Base-by-base conservation (phyloP, 805 yeast genomes). In the Henningerozyma blattae region DNA sequence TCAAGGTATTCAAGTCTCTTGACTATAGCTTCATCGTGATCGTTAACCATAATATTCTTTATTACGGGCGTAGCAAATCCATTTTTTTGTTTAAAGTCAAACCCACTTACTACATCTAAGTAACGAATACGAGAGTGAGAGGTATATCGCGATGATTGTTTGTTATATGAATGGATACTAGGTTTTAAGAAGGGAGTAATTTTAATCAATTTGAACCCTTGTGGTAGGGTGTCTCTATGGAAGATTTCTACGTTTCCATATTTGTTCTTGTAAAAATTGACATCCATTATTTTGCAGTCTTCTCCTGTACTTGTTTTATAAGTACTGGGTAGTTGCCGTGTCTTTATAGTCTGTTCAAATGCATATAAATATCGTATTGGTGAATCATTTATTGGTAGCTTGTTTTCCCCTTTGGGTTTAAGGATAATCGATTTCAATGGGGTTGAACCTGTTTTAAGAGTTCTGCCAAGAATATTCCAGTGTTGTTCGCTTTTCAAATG, bases 391-490 rank as follows among this genome's bases (percentile, higher is more conserved):
- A 34, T 12, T 10, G 29, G 29, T 4, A 20, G 27, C 10, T 30
- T 34, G 19, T 38, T 30, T 27, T 36, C 25, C 17, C 27, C 33
- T 13, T 32, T 42, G 36, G 40, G 10, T 7, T 10, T 20, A 10
- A 20, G 22, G 22, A 20, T 20, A 7, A 7, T 29, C 22, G 14
- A 27, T 34, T 43, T 50, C 18, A 39, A 18, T 12, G 46, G 46
- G n/a, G 25, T 22, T 3, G 27, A 30, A 13, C 12, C 36, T n/a
- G 15, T 7, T 13, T 30, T 35, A 5, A 51, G 22, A 1, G 48
- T 32, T 28, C 55, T 35, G 1, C 58, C 56, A 15, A 47, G 18
- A n/a, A 46, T 39, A 4, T 38, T 33, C 58, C 58, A 52, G 36
- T 46, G 54, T 22, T 46, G 47, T 24, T 22, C 32, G 28, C 51